phyloP scores from a whole-genome alignment of 805 yeast species.

The Lipomyces japonicus region DNA sequence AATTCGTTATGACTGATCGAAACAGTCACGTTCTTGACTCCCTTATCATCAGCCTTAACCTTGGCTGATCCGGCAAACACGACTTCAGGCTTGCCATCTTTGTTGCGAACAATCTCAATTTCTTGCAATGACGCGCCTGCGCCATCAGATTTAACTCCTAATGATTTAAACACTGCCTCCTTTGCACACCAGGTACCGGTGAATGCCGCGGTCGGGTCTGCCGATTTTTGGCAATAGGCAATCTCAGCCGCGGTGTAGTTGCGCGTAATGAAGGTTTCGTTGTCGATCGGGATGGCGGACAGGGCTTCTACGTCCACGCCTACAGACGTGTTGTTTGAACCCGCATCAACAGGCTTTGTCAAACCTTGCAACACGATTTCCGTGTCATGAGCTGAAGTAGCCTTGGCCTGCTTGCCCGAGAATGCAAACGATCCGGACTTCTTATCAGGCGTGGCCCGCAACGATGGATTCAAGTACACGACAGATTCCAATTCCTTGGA shows the following conservation, averaged over 20 bases:
- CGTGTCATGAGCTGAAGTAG: constrained; percentile 50
- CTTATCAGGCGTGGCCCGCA: constrained; percentile 55
- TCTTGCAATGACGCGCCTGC: constrained; percentile 92
- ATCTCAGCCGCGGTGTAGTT: constrained; percentile 84
- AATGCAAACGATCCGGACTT: constrained; percentile 29
- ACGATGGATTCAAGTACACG: constrained; percentile 95
- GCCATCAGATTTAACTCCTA: constrained; percentile 84
- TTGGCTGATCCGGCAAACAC: constrained; percentile 71
- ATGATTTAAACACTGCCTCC: constrained; percentile 96
- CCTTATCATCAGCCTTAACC: constrained; percentile 64
- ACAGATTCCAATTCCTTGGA: constrained; percentile 78
- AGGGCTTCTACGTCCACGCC: constrained; percentile 97
- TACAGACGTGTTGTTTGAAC: constrained; percentile 55
- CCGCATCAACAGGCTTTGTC: constrained; percentile 45
- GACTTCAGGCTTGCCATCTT: constrained; percentile 76
- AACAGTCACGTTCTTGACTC: constrained; percentile 69
- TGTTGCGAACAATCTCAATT: constrained; percentile 76
- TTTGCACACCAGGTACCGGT: constrained; percentile 99
- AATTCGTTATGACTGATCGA: constrained; percentile 94
- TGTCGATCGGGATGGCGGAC: constrained; percentile 74
- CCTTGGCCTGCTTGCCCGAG: constrained; percentile 31
- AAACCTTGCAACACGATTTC: constrained; percentile 58
- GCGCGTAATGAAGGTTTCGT: constrained; percentile 85
- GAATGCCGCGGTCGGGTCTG: constrained; percentile 81
- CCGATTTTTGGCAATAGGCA: constrained; percentile 66